phyloP scores from a whole-genome alignment of 805 yeast genomes.

The Ascoidea asiatica region DNA sequence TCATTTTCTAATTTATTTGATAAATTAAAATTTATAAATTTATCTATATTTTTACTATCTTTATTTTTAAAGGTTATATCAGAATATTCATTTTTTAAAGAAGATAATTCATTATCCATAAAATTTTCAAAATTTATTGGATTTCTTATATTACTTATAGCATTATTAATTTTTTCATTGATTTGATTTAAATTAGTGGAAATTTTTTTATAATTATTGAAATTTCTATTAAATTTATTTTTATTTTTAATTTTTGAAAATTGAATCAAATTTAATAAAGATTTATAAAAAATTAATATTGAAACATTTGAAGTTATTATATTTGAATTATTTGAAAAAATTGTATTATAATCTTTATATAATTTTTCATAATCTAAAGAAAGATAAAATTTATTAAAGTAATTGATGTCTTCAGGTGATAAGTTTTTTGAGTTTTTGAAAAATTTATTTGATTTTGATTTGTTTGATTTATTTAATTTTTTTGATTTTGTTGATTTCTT shows the following conservation, averaged over 20 bases:
- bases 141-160: too few relatives aligned
- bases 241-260: too few relatives aligned
- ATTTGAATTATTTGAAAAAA: neutral
- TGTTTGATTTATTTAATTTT: neutral
- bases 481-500: neutral
- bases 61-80: neutral
- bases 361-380: neutral
- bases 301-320: neutral
- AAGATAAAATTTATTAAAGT: neutral
- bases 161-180: neutral
- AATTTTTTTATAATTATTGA: too few relatives aligned
- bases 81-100: neutral
- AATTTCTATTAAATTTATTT: too few relatives aligned
- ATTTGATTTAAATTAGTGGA: neutral
- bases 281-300: too few relatives aligned
- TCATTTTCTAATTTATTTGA: neutral
- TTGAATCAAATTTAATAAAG: neutral
- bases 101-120: neutral
- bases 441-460: neutral
- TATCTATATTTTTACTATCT: too few relatives aligned
- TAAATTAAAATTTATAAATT: too few relatives aligned
- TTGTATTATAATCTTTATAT: neutral
- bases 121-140: neutral
- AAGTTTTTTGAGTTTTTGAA: neutral
- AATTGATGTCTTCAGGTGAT: neutral